Base-by-base conservation (phyloP, 2,329 filamentous ascomycete species). In the Bipolaris bicolor region DNA sequence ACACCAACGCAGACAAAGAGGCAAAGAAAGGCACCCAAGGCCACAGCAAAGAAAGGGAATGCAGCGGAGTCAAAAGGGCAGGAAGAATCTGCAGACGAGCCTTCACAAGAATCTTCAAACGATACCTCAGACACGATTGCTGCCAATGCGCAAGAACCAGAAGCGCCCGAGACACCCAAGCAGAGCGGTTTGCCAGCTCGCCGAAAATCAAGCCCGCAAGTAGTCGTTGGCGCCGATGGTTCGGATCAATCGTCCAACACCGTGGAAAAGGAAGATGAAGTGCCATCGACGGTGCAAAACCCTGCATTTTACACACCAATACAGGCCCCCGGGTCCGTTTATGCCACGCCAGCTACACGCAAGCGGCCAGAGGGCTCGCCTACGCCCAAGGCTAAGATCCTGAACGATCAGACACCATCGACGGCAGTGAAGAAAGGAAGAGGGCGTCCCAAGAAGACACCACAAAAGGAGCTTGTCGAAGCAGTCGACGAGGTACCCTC, bases 1-100 rank as follows among this genome's bases (percentile, higher is more conserved):
- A 74, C 70, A 9, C 70, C 74, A n/a, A 68, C 67, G 11, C 60
- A 66, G 37, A 57, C 52, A 3, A 73, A 71, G 49, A 66, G 69
- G 53, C 70, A 72, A 61, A 67, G 64, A 45, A 70, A 65, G 52
- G 60, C 56, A 7, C 57, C 58, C 0, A 58, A 47, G 15, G 29
- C 55, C 7, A 36, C 55, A 6, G 24, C 61, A 33, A 66, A 65
- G 52, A 60, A 64, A 46, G 60, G 45, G 3, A 46, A 48, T 37
- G 54, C 57, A 20, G 46, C 45, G 4, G 11, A 54, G 7, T 3
- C 34, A 15, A 24, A 26, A 11, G 34, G 29, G 7, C n/a, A 3
- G 7, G 61, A 58, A 11, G 43, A 45, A 10, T 10, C 50, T 20
- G 18, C 40, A 37, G 53, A 62, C 7, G 59, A 45, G 29, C 43